Evolutionary conservation across 2,329 filamentous ascomycete genomes (phyloP).

Genomic region (Neurospora sp.): DNA sequence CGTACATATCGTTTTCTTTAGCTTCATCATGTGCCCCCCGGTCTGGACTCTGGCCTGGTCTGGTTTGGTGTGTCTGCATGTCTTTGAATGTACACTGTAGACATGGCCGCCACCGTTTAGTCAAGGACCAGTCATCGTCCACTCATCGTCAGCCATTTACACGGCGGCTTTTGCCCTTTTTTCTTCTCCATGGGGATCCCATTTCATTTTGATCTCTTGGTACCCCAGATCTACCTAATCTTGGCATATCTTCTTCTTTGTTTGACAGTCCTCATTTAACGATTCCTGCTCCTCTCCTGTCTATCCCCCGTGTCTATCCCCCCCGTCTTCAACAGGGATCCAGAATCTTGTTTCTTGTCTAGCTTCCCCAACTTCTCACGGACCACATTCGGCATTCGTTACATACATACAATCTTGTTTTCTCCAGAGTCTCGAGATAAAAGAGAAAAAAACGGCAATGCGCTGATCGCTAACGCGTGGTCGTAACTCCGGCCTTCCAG

Average conservation of each 20-base stretch:
- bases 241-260: background rate
- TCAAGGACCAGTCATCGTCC: background rate
- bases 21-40: background rate
- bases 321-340: background rate
- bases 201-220: background rate
- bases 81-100: background rate
- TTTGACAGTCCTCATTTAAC: background rate
- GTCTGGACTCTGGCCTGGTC: background rate
- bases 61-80: background rate
- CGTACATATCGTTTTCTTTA: background rate
- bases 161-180: background rate
- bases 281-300: background rate
- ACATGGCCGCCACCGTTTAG: background rate
- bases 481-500: conserved; percentile 8
- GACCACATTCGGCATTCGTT: background rate
- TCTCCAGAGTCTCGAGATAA: background rate
- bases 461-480: conserved; percentile 17
- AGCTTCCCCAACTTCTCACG: background rate
- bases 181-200: background rate
- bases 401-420: background rate
- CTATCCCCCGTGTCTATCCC: background rate
- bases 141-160: background rate
- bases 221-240: background rate
- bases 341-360: background rate
- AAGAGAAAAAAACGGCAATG: conserved; percentile 6